Base-by-base conservation (phyloP, 176 grass and related monocot genomes). In the Paspalum notatum region DNA sequence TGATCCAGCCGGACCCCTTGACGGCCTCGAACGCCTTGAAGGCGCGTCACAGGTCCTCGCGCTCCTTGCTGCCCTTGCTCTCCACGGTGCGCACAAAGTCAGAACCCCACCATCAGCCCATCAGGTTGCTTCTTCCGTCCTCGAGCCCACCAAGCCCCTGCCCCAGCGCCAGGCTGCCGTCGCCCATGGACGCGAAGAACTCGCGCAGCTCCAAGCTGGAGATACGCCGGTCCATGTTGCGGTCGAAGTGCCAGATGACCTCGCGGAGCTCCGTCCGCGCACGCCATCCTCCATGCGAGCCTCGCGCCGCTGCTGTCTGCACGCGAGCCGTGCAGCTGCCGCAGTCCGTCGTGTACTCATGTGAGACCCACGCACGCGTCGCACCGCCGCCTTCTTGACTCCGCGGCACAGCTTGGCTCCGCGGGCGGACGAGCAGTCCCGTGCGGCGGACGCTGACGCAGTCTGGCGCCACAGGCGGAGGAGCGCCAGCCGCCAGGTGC, bases 1-100 rank as follows among this genome's bases (percentile, higher is more conserved):
- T 98, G 81, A 98, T 98, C 75, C 95, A 73, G n/a, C 95, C 95
- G 26, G 91, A 94, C 32, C 95, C 95, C 85, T 98, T 98, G 57
- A 91, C 95, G 6, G 85, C 95, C 95, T 97, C 95, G 58, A 97
- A 97, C 74, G 87, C 93, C 85, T 92, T 48, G 81, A 98, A 98
- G 15, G 92, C 95, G 51, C 60, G 87, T 55, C 81, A 71, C 42
- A 98, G 81, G 79, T 94, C 95, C 77, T 94, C 92, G 44, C 87
- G 87, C 79, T 83, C 86, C 74, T 85, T 83, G 26, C 65, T 78
- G 65, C 83, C 87, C 65, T 89, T 89, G 53, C 44, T 85, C 87
- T 98, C 92, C 85, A 98, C 80, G 68, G 94, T 69, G 27, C 84
- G 68, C 78, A 87, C 90, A 44, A 98, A 98, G 74, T 91, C 90